phyloP scores from a whole-genome alignment of 2,329 filamentous ascomycete genomes.

The Botryosphaeria agaves region DNA sequence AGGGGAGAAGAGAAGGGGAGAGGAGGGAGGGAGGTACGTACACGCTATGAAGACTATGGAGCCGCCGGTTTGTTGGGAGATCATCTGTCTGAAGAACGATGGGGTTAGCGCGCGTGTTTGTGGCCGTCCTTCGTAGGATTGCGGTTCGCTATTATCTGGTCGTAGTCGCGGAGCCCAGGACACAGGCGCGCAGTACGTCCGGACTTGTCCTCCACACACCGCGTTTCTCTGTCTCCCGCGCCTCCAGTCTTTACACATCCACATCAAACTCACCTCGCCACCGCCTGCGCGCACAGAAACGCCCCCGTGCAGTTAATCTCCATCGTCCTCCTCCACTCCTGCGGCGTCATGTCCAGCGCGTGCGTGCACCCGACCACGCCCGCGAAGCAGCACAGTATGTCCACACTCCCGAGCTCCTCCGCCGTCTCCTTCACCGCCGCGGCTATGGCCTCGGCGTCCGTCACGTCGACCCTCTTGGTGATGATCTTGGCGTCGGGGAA shows the following conservation, averaged over 20 bases:
- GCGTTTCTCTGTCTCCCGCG: too few species aligned
- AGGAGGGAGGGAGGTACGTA: not conserved
- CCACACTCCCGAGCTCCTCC: constrained; percentile 30
- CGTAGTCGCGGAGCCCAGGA: too few species aligned
- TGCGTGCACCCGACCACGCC: constrained; percentile 48
- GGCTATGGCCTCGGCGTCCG: constrained; percentile 30
- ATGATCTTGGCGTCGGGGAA: constrained; percentile 38
- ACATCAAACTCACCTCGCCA: constrained; percentile 29
- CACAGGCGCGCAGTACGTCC: too few species aligned
- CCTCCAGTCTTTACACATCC: too few species aligned
- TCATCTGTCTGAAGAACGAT: too few species aligned
- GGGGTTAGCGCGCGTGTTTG: too few species aligned
- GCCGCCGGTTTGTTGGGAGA: constrained; percentile 32
- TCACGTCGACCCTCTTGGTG: constrained; percentile 40
- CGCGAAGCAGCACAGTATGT: constrained; percentile 46
- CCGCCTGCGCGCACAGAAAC: constrained; percentile 54
- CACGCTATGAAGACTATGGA: constrained; percentile 48
- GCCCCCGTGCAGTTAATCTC: constrained; percentile 57
- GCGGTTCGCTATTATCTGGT: too few species aligned
- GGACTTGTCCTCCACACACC: too few species aligned
- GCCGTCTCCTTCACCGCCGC: constrained; percentile 23
- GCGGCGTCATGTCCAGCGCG: constrained; percentile 39
- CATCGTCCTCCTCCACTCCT: constrained; percentile 44
- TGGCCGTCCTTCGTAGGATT: too few species aligned
- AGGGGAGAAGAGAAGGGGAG: not conserved